Base-by-base conservation (phyloP, 768 basidiomycete genomes). In the Hygrocybe coccinea region DNA sequence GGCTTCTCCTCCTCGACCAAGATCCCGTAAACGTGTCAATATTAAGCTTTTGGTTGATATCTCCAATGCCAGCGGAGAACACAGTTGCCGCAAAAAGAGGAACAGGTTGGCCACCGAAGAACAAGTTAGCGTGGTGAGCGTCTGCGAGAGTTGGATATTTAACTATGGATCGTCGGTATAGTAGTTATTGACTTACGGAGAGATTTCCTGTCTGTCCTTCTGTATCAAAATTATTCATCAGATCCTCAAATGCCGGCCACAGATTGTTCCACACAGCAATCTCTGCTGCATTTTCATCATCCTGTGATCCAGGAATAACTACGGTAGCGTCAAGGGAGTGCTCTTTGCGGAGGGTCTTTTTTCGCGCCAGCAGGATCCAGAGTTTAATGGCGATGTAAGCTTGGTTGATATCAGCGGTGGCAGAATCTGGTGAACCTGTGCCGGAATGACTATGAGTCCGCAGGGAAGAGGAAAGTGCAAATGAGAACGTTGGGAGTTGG, bases 261-360 rank as follows among this genome's bases (percentile, higher is more conserved):
- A 91, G 65, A 61, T 87, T 84, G 62, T 87, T 88, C 88, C 88
- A 91, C 9, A 89, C 75, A 39, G 67, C 70, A 70, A 57, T 33
- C 59, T 60, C 53, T 3, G 34, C 53, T 3, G 4, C 2, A n/a
- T 29, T 43, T 41, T 36, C 47, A 29, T 12, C 9, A 21, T 21
- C 17, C 17, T 5, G 33, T 12, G 10, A 5, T 7, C 11, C 24
- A 14, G 44, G 15, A 33, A 25, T 50, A 29, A 29, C 29, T 19
- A 19, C 19, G 7, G 7, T 22, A 5, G 22, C 11, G 44, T 46
- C 44, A 17, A 7, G 7, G 7, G 19, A 68, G 14, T 57, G 63
- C 21, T 69, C 60, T 17, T 62, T 65, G 17, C 46, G 54, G 44
- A 56, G 55, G 2, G 71, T 69, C 39, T 68, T 63, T 58, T 69